Evolutionary conservation across 2,329 filamentous ascomycete genomes (phyloP).

Genomic region (Didymella arachidicola): DNA sequence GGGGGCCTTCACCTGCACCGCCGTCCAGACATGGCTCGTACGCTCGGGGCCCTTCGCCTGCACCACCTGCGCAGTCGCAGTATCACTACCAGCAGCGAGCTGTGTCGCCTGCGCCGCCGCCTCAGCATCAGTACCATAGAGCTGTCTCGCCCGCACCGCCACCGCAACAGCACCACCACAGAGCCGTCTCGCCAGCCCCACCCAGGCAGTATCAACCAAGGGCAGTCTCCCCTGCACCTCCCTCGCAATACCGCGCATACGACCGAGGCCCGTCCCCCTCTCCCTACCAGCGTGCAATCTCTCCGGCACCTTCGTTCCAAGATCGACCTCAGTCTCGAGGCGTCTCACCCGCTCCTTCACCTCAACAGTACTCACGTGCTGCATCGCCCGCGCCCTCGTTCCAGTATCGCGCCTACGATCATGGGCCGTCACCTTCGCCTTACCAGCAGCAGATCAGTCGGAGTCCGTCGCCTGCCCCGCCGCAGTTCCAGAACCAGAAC

Average conservation of each 20-base stretch:
- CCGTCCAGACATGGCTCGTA: slow-evolving; percentile 25
- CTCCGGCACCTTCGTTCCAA: slow-evolving; percentile 40
- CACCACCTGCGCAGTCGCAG: slow-evolving; percentile 30
- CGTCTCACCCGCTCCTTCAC: slow-evolving; percentile 44
- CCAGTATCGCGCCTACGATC: slow-evolving; percentile 49
- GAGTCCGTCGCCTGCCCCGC: slow-evolving; percentile 42
- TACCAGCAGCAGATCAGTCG: slow-evolving; percentile 40
- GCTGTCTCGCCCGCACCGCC: slow-evolving; percentile 35
- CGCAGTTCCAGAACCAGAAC: slow-evolving; percentile 36
- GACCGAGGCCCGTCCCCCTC: slow-evolving; percentile 38
- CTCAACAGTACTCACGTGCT: slow-evolving; percentile 37
- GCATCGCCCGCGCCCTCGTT: slow-evolving; percentile 46
- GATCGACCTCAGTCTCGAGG: slow-evolving; percentile 36
- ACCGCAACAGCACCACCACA: slow-evolving; percentile 9
- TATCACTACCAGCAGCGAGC: slow-evolving; percentile 35
- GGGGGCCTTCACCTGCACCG: slow-evolving; percentile 35
- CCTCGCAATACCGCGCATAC: slow-evolving; percentile 31
- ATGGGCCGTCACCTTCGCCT: slow-evolving; percentile 53
- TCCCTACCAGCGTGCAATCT: slow-evolving; percentile 44
- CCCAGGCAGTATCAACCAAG: slow-evolving; percentile 31
- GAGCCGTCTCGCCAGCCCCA: slow-evolving; percentile 38
- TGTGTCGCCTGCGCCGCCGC: slow-evolving; percentile 39
- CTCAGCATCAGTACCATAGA: slow-evolving; percentile 2
- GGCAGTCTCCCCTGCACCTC: slow-evolving; percentile 43
- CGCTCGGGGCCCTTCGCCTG: slow-evolving; percentile 30